Evolutionary conservation across 441 rosid genomes (phyloP), one percentile per base, ranked within the genome.

Genomic region (Flueggea neowawraea): DNA sequence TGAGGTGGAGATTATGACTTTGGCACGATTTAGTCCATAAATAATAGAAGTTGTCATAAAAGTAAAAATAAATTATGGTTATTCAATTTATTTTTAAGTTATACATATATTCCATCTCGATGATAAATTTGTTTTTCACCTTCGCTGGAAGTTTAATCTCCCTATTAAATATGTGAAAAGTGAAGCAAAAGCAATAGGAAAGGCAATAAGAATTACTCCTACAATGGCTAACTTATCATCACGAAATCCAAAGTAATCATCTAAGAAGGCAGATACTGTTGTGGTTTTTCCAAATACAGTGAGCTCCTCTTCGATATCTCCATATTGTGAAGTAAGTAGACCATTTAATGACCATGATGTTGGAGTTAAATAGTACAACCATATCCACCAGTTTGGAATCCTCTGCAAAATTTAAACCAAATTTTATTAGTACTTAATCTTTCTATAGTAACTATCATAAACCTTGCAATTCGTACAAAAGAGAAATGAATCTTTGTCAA

Each of bases 361-460:
- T 9, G 96, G 94, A 66, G 80, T 78, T 14, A 87, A 75, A 85
- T 86, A 85, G 11, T 79, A 89, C 59, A 76, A 78, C 91, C 96
- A 87, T 0, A 73, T 55, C 96, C 96, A 89, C 94, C 94, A 89
- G 62, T 79, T 81, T 1, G 94, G 94, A 13, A 87, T 82, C 58
- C 64, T 68, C 84, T 80, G 72, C 61, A 43, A 6, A 11, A 43
- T 43, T 43, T 11, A 43, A 6, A 71, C 11, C 28, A 12, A 44
- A 17, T 16, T 55, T 45, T 65, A 62, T 64, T 16, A 51, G 16
- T 51, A 12, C 10, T 16, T 51, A 14, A 12, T 14, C 9, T 51
- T 51, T 6, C 54, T 6, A 7, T 16, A 43, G 12, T 43, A 43
- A 22, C 28, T 22, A 22, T 22, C 45, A 43, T 6, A 6, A 43